phyloP scores from a whole-genome alignment of 495 filamentous ascomycete species.

The Cryomyces minteri region DNA sequence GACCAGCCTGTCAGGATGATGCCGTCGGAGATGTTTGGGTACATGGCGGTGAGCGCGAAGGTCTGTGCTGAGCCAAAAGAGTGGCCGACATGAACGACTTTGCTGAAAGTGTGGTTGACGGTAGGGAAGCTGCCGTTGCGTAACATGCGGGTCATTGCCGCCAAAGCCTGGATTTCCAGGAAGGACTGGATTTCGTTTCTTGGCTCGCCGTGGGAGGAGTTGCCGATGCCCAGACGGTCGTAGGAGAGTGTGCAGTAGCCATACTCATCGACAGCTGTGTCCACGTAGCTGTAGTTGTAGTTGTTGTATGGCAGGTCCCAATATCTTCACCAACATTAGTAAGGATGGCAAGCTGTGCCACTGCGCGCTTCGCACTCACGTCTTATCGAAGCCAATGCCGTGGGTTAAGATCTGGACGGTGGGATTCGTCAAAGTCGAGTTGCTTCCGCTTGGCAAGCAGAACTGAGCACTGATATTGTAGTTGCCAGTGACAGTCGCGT shows the following conservation, averaged over 20 bases:
- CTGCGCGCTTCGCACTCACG: slow-evolving; percentile 9
- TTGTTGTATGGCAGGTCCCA: slow-evolving; percentile 36
- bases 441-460: slow-evolving; percentile 24
- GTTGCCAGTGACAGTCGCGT: slow-evolving; percentile 21
- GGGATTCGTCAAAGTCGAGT: slow-evolving; percentile 1
- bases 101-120: slow-evolving; percentile 18
- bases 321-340: slow-evolving; percentile 21
- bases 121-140: slow-evolving; percentile 17
- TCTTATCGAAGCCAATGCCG: slow-evolving; percentile 40
- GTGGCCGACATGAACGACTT: slow-evolving; percentile 39
- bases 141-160: slow-evolving; percentile 27
- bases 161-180: slow-evolving; percentile 32
- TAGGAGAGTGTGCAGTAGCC: slow-evolving; percentile 35
- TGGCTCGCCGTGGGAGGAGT: slow-evolving; percentile 35
- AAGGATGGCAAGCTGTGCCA: too few species aligned
- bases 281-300: slow-evolving; percentile 37
- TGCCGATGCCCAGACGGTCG: slow-evolving; percentile 40
- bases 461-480: slow-evolving; percentile 30
- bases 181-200: slow-evolving; percentile 32
- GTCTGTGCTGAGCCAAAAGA: slow-evolving; percentile 29
- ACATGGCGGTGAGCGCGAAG: slow-evolving; percentile 25
- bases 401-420: slow-evolving; percentile 40
- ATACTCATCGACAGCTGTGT: slow-evolving; percentile 30
- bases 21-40: slow-evolving; percentile 35
- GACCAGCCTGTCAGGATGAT: slow-evolving; percentile 40